Percentiles rank a stretch among this genome's conserved stretches.
Conservation (phyloP, 192 early-diverging fungal genomes). For the Phlyctochytrium arcticum region DNA sequence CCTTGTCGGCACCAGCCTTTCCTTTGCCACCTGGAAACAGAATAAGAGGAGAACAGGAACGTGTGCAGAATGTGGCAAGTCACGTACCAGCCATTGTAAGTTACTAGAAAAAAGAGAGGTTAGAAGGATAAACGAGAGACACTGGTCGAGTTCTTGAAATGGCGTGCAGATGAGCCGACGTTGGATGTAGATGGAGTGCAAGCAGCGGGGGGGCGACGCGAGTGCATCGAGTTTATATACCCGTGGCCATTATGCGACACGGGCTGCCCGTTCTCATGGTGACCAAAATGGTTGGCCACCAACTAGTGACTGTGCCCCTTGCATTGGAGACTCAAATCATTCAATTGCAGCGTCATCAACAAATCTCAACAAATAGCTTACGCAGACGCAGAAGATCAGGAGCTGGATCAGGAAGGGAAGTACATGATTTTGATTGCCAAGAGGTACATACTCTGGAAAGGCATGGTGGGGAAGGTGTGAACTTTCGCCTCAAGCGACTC, state of each 20-base stretch:
- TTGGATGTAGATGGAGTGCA: too few species aligned
- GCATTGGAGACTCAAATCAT: neutral
- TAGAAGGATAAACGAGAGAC: neutral
- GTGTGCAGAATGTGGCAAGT: neutral
- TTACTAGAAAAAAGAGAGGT: neutral
- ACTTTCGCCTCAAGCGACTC: too few species aligned
- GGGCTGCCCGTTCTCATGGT: neutral
- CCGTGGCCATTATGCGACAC: neutral
- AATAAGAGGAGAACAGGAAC: neutral
- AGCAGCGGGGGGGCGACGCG: too few species aligned
- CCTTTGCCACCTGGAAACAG: conserved; percentile 37
- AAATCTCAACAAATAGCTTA: neutral
- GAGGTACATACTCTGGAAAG: too few species aligned
- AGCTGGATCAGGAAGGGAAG: neutral
- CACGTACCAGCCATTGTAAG: neutral
- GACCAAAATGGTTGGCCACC: neutral
- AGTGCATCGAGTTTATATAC: too few species aligned
- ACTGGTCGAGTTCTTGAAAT: neutral
- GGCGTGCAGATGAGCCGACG: neutral
- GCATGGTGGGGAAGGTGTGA: neutral
- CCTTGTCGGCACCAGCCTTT: conserved; percentile 35
- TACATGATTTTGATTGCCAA: neutral
- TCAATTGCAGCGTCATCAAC: neutral
- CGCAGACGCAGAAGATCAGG: neutral
- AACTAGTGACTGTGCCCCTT: neutral